Conservation (phyloP, 306 rosid species). For the Inga leiocalycina region DNA sequence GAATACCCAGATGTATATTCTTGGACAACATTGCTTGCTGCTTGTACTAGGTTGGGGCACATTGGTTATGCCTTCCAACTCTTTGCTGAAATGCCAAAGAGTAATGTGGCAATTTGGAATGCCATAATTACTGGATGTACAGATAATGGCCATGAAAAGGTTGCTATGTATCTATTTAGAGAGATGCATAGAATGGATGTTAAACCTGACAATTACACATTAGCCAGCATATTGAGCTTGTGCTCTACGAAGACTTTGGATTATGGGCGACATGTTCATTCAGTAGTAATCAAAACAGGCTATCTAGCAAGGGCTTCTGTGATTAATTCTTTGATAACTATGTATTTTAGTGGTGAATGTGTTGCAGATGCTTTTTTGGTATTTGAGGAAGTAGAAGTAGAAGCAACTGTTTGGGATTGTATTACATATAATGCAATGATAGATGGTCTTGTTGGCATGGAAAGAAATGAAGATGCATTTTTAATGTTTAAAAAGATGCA, state of each 20-base stretch:
- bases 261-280: conserved; percentile 72
- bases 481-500: conserved; percentile 61
- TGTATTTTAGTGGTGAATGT: conserved; percentile 61
- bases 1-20: conserved; percentile 60
- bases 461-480: conserved; percentile 60
- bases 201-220: conserved; percentile 60
- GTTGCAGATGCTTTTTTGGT: conserved; percentile 54
- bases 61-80: conserved; percentile 47
- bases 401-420: conserved; percentile 43
- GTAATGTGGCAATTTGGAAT: conserved; percentile 68
- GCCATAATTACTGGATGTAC: conserved; percentile 68
- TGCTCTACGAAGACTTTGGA: conserved; percentile 49
- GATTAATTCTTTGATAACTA: conserved; percentile 64
- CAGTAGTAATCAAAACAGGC: conserved; percentile 54
- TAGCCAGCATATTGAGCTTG: conserved; percentile 64
- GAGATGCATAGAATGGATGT: conserved; percentile 57
- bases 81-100: conserved; percentile 56
- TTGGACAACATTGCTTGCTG: conserved; percentile 74
- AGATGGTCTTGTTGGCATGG: conserved; percentile 60
- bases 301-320: conserved; percentile 59
- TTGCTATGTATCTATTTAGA: conserved; percentile 52
- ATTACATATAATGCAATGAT: conserved; percentile 77
- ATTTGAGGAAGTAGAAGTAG: conserved; percentile 62
- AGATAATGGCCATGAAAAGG: conserved; percentile 35
- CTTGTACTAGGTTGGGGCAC: conserved; percentile 48